Conservation (phyloP, 257 asterid genomes). For the Verbena officinalis region DNA sequence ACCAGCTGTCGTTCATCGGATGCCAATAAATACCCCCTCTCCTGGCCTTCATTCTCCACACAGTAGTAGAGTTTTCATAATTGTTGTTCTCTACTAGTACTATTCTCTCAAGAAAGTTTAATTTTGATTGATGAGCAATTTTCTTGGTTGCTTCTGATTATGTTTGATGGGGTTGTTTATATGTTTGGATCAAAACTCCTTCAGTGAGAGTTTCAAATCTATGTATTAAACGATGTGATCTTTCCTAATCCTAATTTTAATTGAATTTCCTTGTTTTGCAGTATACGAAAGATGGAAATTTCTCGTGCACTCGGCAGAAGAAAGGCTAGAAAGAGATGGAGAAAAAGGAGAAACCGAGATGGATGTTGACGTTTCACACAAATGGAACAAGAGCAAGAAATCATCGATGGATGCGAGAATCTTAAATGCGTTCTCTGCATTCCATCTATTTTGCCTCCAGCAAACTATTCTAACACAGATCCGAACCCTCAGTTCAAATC, state of each 20-base stretch:
- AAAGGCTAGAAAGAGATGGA: neutral
- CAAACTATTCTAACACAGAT: neutral
- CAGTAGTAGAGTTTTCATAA: neutral
- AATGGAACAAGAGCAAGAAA: constrained; percentile 16
- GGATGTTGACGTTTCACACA: constrained; percentile 8
- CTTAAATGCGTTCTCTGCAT: neutral
- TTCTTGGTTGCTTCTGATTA: neutral
- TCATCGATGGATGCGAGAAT: neutral
- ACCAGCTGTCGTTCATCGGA: neutral
- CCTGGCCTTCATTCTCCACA: neutral
- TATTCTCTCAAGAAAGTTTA: neutral
- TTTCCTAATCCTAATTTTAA: neutral
- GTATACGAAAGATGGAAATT: constrained; percentile 11
- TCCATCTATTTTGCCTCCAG: neutral
- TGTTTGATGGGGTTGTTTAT: constrained; percentile 7
- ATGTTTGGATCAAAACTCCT: constrained; percentile 23
- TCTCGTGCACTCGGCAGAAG: neutral
- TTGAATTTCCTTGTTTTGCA: constrained; percentile 12
- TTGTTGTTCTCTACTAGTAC: neutral
- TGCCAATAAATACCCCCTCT: neutral
- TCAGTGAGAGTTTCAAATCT: neutral
- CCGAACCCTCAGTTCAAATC: neutral
- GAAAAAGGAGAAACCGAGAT: neutral
- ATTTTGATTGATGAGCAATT: neutral
- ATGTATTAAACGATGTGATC: neutral